Evolutionary conservation across 2,329 filamentous ascomycete species (phyloP), one percentile per base, ranked within the genome.

Genomic region (Fusarium robinianum): DNA sequence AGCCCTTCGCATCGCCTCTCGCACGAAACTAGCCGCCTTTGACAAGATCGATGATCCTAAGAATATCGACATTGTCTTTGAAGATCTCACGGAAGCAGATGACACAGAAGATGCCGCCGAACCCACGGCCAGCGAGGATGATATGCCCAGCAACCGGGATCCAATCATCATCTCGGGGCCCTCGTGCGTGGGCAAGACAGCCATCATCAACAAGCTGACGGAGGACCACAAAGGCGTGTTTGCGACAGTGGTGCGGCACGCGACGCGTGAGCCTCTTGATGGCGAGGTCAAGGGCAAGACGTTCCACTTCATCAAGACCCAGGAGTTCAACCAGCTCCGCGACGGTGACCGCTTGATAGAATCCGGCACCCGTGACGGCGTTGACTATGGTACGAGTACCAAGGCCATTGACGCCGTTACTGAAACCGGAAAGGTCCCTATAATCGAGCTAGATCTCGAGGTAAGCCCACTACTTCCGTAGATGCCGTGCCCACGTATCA

Each of bases 41-140:
- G 91, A 97, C 67, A 89, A 87, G 67, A 87, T 96, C 33, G 90
- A 96, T 41, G 85, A 90, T 54, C 84, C 87, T 26, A 87, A 87
- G 63, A 88, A 89, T 49, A 76, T 85, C 21, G 75, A 76, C 40
- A 61, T 72, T 22, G 72, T 85, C 9, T 85, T 84, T 46, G 68
- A 78, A 39, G 75, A 80, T 23, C 62, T 70, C 21, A 63, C 69
- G 6, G 72, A 74, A 9, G 59, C 58, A 3, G 71, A 71, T 15
- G 67, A 64, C 3, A 60, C 65, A 8, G 59, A 60, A 7, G 60
- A 66, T 5, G 70, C 69, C n/a, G 63, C 61, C 19, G 63, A 63
- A 6, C 66, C 64, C 8, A 59, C 63, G 25, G 62, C 64, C 5
- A 56, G 27, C 12, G 66, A 67, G 2, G 60, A 58, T 9, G 60